Evolutionary conservation across 164 flowering plant genomes (phyloP), one percentile per base, ranked within the genome.

Genomic region (Berberis thunbergii): DNA sequence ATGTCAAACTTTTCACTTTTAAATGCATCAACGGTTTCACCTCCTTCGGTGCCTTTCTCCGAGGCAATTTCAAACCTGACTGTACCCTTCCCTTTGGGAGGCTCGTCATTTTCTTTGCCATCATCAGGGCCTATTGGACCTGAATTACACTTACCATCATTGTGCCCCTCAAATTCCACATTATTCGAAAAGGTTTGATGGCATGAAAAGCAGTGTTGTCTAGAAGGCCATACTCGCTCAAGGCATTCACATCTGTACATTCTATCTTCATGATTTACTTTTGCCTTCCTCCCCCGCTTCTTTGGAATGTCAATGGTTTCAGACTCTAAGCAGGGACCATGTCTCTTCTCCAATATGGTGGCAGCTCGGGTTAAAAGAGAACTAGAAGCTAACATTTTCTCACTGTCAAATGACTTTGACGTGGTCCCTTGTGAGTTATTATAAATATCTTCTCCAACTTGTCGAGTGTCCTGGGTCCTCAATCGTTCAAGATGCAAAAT

Each of bases 181-280:
- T 54, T 67, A 68, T 70, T 77, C 46, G 46, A 62, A 68, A 89
- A 86, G 7, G 87, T 85, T 59, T 68, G 78, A 70, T 95, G 99
- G 76, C 99, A 95, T 7, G 73, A 70, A 50, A 70, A 59, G 72
- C 99, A 95, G 71, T 95, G 99, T 43, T 66, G 71, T 67, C 86
- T 79, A 53, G 85, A 83, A 62, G 85, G 74, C 87, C 87, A 86
- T 57, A 95, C 65, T 5, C 77, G 86, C 71, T 95, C 99, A 48
- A 95, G 71, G 73, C 99, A 95, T 50, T 80, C 82, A 65, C 97
- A 95, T 63, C 96, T 73, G 66, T 75, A 81, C 82, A 85, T 73
- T 67, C 76, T 81, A 60, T 72, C 85, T 61, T 80, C 84, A 65
- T 61, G 64, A 49, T 63, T 54, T 50, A 49, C 50, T 72, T 72